Evolutionary conservation across 2,329 filamentous ascomycete genomes (phyloP).

Genomic region (Botryotinia calthae): DNA sequence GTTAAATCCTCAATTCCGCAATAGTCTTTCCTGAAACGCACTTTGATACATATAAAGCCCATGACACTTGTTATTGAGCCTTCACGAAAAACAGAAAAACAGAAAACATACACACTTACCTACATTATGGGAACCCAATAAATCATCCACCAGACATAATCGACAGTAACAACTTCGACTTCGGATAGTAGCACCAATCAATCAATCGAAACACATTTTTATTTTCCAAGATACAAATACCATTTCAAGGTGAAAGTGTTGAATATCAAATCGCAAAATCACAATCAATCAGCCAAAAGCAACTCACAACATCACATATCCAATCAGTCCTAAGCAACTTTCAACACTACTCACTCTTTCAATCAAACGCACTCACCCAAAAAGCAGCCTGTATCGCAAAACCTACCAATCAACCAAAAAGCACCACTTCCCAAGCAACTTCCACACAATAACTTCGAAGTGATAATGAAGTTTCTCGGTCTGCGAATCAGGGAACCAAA

Average conservation of each 20-base stretch:
- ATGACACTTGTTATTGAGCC: neutral
- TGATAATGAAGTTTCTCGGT: conserved; percentile 14
- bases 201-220: neutral
- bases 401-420: neutral
- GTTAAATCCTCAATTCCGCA: neutral
- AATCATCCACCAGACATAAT: neutral
- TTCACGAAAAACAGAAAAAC: neutral
- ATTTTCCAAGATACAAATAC: neutral
- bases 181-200: conserved; percentile 5
- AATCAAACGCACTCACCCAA: neutral
- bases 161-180: neutral
- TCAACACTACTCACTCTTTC: neutral
- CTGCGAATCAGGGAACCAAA: conserved; percentile 8
- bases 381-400: neutral
- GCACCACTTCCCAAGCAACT: neutral
- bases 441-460: neutral
- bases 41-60: neutral
- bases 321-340: neutral
- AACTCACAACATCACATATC: neutral
- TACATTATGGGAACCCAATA: neutral
- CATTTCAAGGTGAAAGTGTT: conserved; percentile 4
- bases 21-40: neutral
- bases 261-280: neutral
- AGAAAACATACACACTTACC: neutral
- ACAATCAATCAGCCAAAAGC: neutral